These are phyloP conservation scores for Pichia sp. DNA, from an alignment of 1,139 yeast genomes.

Conservation along the genomic window DNA sequence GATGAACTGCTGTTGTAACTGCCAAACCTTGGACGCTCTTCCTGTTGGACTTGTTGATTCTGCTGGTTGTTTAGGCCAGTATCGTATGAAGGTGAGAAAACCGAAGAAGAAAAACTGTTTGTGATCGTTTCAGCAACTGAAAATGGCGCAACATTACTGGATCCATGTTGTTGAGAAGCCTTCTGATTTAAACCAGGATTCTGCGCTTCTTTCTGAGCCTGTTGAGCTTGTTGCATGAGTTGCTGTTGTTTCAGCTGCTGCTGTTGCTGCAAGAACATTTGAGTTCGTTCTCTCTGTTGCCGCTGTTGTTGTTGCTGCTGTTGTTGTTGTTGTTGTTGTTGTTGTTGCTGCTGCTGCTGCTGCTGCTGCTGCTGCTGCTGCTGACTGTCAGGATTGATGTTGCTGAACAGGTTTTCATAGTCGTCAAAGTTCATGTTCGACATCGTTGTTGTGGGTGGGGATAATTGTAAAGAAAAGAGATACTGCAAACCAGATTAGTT, in stretches of 20 bases:
- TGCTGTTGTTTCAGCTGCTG: constrained; percentile 18
- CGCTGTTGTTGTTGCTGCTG: constrained; percentile 16
- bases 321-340: constrained; percentile 5
- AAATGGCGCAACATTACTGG: too few relatives aligned
- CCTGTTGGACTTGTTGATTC: constrained; percentile 2
- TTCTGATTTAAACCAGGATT: too few relatives aligned
- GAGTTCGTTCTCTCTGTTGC: constrained; percentile 15
- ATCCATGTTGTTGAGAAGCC: too few relatives aligned
- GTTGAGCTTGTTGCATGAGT: constrained; percentile 8
- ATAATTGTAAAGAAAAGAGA: not conserved
- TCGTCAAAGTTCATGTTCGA: constrained; percentile 11
- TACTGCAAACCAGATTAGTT: too few relatives aligned
- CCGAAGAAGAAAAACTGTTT: not conserved
- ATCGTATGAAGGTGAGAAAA: constrained; percentile 3
- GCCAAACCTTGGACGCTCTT: constrained; percentile 19
- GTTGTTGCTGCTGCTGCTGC: constrained; percentile 12
- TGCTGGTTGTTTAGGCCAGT: constrained; percentile 3
- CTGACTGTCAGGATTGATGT: constrained; percentile 1
- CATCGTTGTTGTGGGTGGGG: not conserved
- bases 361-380: constrained; percentile 3
- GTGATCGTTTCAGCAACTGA: not conserved
- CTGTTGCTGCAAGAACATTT: constrained; percentile 15
- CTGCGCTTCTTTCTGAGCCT: constrained; percentile 15
- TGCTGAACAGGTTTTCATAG: constrained; percentile 7
- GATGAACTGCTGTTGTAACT: constrained; percentile 20